Evolutionary conservation across 192 early-diverging fungal species (phyloP).

Genomic region (Glomus cerebriforme): DNA sequence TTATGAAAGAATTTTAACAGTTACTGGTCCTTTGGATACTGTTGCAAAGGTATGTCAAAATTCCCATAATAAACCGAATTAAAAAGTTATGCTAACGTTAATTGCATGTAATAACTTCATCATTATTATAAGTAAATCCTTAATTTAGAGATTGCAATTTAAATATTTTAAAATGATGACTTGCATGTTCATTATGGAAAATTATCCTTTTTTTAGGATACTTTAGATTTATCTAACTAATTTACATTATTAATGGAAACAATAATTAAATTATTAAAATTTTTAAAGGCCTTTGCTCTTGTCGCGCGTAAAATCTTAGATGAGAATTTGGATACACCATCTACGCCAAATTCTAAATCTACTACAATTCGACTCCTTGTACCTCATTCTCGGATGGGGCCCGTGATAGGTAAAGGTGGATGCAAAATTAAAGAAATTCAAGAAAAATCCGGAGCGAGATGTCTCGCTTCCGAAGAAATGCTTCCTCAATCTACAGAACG

Average conservation of each 20-base stretch:
- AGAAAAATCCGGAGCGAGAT: conserved; percentile 79
- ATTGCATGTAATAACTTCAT: neutral
- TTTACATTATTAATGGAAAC: neutral
- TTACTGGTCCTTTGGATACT: conserved; percentile 67
- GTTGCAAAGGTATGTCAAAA: conserved; percentile 61
- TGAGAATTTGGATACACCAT: conserved; percentile 59
- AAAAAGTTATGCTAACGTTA: neutral
- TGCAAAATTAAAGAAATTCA: conserved; percentile 92
- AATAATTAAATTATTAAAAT: neutral
- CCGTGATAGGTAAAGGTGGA: conserved; percentile 88
- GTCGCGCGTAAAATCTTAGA: conserved; percentile 75
- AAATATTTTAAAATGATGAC: too few relatives aligned
- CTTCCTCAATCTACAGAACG: conserved; percentile 92
- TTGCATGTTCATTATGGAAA: neutral
- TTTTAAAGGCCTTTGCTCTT: conserved; percentile 69
- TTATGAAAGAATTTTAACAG: conserved; percentile 70
- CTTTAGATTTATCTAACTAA: neutral
- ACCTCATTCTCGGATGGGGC: conserved; percentile 83
- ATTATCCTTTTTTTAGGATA: neutral
- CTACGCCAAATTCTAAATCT: conserved; percentile 47
- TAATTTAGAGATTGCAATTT: neutral
- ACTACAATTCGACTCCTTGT: conserved; percentile 85
- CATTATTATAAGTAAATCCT: neutral
- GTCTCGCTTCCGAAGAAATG: conserved; percentile 85
- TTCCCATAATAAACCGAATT: neutral